Percentiles rank a stretch among this genome's conserved stretches.
These are phyloP conservation scores for Malassezia cuniculi DNA, from an alignment of 1,284 basidiomycete species.

Conservation along the genomic window DNA sequence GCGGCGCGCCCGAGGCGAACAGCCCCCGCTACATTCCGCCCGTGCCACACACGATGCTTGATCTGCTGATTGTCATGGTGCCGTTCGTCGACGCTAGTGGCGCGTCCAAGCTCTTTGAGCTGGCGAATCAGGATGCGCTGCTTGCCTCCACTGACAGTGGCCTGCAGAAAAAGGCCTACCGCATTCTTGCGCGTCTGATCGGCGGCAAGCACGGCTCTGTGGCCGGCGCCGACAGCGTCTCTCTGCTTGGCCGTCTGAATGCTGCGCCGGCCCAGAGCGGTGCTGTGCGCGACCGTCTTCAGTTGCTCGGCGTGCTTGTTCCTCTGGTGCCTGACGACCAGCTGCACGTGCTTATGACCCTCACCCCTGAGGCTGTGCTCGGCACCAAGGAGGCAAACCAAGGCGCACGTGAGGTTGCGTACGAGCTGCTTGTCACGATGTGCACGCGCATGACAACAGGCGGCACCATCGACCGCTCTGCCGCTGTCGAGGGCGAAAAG, in stretches of 20 bases:
- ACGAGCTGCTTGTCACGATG: constrained; percentile 80
- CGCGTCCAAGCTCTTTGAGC: constrained; percentile 47
- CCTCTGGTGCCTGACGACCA: constrained; percentile 58
- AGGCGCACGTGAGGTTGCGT: constrained; percentile 75
- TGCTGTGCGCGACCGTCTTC: constrained; percentile 73
- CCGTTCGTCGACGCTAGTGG: constrained; percentile 48
- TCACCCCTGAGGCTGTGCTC: constrained; percentile 90
- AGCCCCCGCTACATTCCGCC: constrained; percentile 25
- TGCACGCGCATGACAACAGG: constrained; percentile 80
- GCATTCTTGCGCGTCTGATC: constrained; percentile 58
- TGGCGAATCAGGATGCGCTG: constrained; percentile 48
- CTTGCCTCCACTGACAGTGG: constrained; percentile 59
- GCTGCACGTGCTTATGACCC: constrained; percentile 70
- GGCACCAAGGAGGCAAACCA: constrained; percentile 96
- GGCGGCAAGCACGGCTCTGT: constrained; percentile 26
- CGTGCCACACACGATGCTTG: constrained; percentile 67
- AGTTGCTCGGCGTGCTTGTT: constrained; percentile 63
- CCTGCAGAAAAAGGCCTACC: constrained; percentile 90
- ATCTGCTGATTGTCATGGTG: constrained; percentile 73
- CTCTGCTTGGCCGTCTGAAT: constrained; percentile 16
- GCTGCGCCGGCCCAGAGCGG: constrained; percentile 58
- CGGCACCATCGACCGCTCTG: constrained; percentile 61
- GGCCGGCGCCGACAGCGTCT: constrained; percentile 4
- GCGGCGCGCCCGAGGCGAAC: constrained; percentile 12
- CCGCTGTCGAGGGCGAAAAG: constrained; percentile 9